phyloP scores from a whole-genome alignment of 352 stramenopile species.

The Globisporangium okanoganense region DNA sequence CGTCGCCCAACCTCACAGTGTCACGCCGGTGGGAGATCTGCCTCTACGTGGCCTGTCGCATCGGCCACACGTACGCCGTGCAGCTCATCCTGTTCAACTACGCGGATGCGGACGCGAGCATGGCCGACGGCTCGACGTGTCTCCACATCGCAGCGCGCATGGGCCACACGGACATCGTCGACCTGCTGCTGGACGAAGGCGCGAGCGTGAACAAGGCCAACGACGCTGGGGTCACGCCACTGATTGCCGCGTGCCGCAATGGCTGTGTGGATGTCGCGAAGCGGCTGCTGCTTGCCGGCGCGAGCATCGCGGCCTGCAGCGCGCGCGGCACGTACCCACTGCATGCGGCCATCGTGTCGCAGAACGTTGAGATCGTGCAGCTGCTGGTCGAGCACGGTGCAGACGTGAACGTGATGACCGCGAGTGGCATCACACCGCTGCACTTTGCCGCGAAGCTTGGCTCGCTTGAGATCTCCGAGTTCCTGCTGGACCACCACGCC shows the following conservation, averaged over 20 bases:
- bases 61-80: slow-evolving; percentile 69
- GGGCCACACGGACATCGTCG: slow-evolving; percentile 59
- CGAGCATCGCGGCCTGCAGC: slow-evolving; percentile 38
- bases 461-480: slow-evolving; percentile 52
- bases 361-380: slow-evolving; percentile 64
- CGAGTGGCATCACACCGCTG: slow-evolving; percentile 69
- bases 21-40: slow-evolving; percentile 69
- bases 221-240: slow-evolving; percentile 56
- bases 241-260: slow-evolving; percentile 69
- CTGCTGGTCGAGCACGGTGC: slow-evolving; percentile 57
- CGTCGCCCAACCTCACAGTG: slow-evolving; percentile 36
- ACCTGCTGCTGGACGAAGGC: slow-evolving; percentile 59
- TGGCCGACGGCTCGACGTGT: slow-evolving; percentile 63
- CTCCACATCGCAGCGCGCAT: slow-evolving; percentile 72
- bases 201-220: slow-evolving; percentile 61
- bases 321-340: slow-evolving; percentile 57
- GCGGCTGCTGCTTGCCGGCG: slow-evolving; percentile 44
- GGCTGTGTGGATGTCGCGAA: slow-evolving; percentile 53
- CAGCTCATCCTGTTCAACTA: slow-evolving; percentile 78
- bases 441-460: slow-evolving; percentile 74
- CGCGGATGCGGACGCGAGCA: slow-evolving; percentile 50
- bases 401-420: slow-evolving; percentile 65
- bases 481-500: slow-evolving; percentile 58
- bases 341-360: slow-evolving; percentile 61
- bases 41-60: slow-evolving; percentile 65